Conservation (phyloP, 2,329 filamentous ascomycete genomes). For the Fusarium hostae region DNA sequence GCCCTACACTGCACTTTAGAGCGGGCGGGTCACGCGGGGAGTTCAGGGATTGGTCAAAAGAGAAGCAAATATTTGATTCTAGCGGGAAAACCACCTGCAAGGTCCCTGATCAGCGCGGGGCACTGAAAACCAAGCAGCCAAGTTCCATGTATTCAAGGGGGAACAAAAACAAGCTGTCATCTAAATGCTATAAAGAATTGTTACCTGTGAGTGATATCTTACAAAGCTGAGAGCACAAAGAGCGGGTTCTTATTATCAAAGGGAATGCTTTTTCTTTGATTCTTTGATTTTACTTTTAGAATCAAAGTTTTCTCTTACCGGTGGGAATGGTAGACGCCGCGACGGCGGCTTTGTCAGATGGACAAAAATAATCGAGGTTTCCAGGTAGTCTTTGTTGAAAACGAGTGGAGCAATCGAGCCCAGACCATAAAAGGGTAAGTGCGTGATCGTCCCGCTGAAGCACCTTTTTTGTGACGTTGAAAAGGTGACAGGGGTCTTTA, state of each 20-base stretch:
- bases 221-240: neutral
- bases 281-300: neutral
- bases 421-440: conserved; percentile 6
- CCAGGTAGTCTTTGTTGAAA: neutral
- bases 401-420: neutral
- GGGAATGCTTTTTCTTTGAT: neutral
- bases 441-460: conserved; percentile 27
- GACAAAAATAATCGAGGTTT: conserved; percentile 15
- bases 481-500: conserved; percentile 28
- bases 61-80: conserved; percentile 22
- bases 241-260: too few species aligned
- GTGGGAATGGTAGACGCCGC: conserved; percentile 18
- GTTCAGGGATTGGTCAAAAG: conserved; percentile 6
- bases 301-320: conserved; percentile 3
- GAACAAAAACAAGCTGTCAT: neutral
- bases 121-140: neutral
- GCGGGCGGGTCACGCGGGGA: conserved; percentile 9
- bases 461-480: neutral
- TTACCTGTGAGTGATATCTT: neutral
- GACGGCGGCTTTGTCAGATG: neutral
- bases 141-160: neutral
- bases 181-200: neutral
- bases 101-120: conserved; percentile 39
- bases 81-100: conserved; percentile 35
- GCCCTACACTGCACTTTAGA: neutral